These are phyloP conservation scores for Fragosphaeria purpurea DNA, from an alignment of 2,329 filamentous ascomycete species.

Conservation along the genomic window DNA sequence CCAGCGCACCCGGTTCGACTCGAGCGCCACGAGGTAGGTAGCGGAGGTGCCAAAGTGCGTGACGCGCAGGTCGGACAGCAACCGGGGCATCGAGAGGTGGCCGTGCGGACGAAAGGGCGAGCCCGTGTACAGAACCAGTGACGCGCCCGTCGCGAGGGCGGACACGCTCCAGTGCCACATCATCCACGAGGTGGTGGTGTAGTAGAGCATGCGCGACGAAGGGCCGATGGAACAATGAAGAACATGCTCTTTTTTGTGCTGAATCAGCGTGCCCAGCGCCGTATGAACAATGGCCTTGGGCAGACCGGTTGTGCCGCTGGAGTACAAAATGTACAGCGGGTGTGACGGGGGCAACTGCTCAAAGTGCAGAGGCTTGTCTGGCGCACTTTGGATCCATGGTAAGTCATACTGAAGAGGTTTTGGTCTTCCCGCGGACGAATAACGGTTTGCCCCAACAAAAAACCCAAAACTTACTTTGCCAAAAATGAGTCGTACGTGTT, in stretches of 20 bases:
- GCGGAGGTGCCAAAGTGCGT: slow-evolving; percentile 94
- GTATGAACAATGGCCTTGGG: slow-evolving; percentile 96
- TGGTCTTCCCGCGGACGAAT: no score
- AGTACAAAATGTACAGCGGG: slow-evolving; percentile 89
- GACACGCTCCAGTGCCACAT: slow-evolving; percentile 99
- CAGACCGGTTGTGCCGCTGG: slow-evolving; percentile 74
- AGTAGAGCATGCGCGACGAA: slow-evolving; percentile 74
- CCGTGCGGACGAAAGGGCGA: slow-evolving; percentile 77
- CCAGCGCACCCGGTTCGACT: slow-evolving; percentile 58
- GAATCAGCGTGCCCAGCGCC: slow-evolving; percentile 76
- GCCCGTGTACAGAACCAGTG: slow-evolving; percentile 81
- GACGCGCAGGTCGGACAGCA: slow-evolving; percentile 72
- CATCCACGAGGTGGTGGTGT: slow-evolving; percentile 88
- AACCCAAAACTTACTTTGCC: slow-evolving; percentile 3
- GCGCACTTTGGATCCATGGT: slow-evolving; percentile 17
- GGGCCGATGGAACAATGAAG: slow-evolving; percentile 74
- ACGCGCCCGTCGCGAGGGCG: slow-evolving; percentile 71
- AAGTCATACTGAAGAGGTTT: no score
- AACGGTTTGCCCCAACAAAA: no score
- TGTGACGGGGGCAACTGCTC: slow-evolving; percentile 73
- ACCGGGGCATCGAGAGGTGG: slow-evolving; percentile 68
- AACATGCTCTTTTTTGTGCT: slow-evolving; percentile 94
- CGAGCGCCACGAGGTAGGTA: slow-evolving; percentile 83
- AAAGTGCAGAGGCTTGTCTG: slow-evolving; percentile 48
- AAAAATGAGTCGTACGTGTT: slow-evolving; percentile 38